These are phyloP conservation scores for Pseudovirgaria hyperparasitica DNA, from an alignment of 2,329 filamentous ascomycete genomes.

Conservation along the genomic window DNA sequence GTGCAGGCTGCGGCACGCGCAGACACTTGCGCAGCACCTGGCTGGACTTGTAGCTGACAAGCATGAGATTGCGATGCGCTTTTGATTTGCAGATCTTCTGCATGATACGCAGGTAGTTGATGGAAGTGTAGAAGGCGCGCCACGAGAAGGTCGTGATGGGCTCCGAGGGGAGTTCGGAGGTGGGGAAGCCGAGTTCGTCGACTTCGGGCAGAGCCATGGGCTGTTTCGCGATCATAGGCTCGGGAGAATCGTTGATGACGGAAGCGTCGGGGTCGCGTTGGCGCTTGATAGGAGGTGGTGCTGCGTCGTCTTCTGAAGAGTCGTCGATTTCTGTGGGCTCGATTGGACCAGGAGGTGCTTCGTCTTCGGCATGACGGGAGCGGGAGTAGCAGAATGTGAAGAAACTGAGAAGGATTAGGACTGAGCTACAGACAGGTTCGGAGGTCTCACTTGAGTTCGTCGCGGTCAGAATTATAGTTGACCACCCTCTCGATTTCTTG, in stretches of 20 bases:
- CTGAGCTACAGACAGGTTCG: too few species aligned
- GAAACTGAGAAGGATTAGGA: constrained; percentile 45
- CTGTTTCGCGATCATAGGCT: constrained; percentile 13
- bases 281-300: constrained; percentile 65
- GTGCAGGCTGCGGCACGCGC: constrained; percentile 74
- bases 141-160: constrained; percentile 85
- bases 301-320: constrained; percentile 50
- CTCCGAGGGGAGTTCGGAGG: constrained; percentile 53
- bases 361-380: constrained; percentile 42
- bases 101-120: constrained; percentile 91
- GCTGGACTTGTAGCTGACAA: constrained; percentile 91
- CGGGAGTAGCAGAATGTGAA: constrained; percentile 77
- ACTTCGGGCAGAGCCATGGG: constrained; percentile 41
- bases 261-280: constrained; percentile 27
- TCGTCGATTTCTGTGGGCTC: constrained; percentile 11
- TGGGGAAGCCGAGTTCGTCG: constrained; percentile 77
- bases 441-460: constrained; percentile 59
- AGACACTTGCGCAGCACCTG: constrained; percentile 85
- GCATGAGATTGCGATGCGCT: constrained; percentile 81
- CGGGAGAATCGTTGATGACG: too few species aligned
- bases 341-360: constrained; percentile 21
- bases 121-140: constrained; percentile 88
- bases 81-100: constrained; percentile 97
- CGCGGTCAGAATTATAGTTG: constrained; percentile 70
- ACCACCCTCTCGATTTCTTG: constrained; percentile 88